A percentile compares a stretch with the other conserved stretches of the same genome.
Evolutionary conservation across 2,329 filamentous ascomycete genomes (phyloP).

Genomic region (Cadophora gregata): DNA sequence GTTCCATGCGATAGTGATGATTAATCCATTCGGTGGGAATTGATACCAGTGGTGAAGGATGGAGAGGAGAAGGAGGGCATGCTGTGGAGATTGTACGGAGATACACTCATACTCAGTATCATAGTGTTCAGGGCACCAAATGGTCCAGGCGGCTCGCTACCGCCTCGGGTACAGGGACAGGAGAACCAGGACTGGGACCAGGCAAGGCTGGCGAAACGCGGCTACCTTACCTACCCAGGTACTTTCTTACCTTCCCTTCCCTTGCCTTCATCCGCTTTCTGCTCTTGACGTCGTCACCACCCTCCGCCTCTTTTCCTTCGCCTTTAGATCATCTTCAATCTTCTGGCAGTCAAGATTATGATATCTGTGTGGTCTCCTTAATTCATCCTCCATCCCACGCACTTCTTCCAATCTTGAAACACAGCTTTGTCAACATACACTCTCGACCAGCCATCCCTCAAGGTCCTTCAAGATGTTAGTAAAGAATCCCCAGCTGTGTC

Average conservation of each 20-base stretch:
- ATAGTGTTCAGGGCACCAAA: background rate
- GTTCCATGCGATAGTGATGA: constrained; percentile 11
- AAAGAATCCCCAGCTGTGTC: constrained; percentile 10
- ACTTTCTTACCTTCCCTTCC: constrained; percentile 1
- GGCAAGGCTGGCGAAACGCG: constrained; percentile 14
- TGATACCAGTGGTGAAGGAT: background rate
- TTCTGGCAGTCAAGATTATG: constrained; percentile 20
- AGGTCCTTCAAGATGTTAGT: constrained; percentile 33
- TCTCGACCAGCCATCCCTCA: constrained; percentile 14
- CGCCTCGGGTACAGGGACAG: background rate
- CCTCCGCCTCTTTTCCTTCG: constrained; percentile 2
- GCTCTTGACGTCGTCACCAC: constrained; percentile 6
- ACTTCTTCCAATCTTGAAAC: constrained; percentile 14
- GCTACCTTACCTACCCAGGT: too few species aligned
- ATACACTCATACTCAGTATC: too few species aligned
- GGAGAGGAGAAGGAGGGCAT: background rate
- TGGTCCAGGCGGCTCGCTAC: constrained; percentile 1
- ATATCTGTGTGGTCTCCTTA: constrained; percentile 18
- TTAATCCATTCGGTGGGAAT: background rate
- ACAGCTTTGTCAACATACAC: constrained; percentile 9
- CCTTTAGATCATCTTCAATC: background rate
- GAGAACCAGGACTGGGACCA: background rate
- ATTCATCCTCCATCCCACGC: constrained; percentile 4
- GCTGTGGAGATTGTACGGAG: too few species aligned
- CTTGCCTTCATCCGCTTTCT: background rate